These are phyloP conservation scores for Thelonectria discophora DNA, from an alignment of 2,329 filamentous ascomycete species.

Conservation along the genomic window DNA sequence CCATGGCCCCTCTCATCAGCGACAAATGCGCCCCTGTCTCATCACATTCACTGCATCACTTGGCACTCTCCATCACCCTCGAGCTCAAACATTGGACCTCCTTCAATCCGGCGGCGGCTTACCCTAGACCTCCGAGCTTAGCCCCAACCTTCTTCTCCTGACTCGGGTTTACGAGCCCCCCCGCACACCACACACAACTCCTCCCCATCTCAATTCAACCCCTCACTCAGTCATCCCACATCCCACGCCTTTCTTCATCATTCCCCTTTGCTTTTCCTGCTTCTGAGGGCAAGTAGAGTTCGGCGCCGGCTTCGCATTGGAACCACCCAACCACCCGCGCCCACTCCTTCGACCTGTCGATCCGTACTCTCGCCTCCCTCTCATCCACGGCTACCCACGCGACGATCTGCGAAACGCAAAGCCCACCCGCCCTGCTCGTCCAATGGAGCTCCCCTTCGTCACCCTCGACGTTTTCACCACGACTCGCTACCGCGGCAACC, in stretches of 20 bases:
- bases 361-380: too few species aligned
- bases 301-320: not conserved
- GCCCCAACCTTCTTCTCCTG: conserved; percentile 4
- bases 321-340: not conserved
- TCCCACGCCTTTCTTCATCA: conserved; percentile 7
- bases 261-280: not conserved
- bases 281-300: not conserved
- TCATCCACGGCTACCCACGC: too few species aligned
- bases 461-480: conserved; percentile 68
- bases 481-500: conserved; percentile 64
- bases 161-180: conserved; percentile 1
- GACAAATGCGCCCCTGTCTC: conserved; percentile 2
- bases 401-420: too few species aligned
- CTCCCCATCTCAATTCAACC: not conserved
- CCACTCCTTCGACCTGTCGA: not conserved
- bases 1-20: too few species aligned
- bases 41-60: conserved; percentile 4
- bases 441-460: conserved; percentile 57
- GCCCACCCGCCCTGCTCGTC: too few species aligned
- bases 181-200: not conserved
- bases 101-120: not conserved
- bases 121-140: conserved; percentile 7
- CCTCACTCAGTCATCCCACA: not conserved
- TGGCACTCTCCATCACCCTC: not conserved
- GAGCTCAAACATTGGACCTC: conserved; percentile 1